Conservation (phyloP, 768 basidiomycete species). For the Boletus subcaerulescens region DNA sequence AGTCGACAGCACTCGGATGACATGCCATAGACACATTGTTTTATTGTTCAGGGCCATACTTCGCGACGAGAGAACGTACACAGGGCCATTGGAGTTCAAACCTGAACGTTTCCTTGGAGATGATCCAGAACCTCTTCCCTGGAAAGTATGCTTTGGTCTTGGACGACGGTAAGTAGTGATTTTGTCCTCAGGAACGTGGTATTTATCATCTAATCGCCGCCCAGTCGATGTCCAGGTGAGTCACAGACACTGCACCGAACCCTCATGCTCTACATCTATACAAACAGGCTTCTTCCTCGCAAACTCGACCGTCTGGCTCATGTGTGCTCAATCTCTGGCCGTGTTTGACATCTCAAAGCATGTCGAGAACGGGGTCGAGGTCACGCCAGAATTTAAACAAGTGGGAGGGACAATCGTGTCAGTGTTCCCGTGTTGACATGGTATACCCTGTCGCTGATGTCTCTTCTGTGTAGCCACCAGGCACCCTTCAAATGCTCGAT, state of each 20-base stretch:
- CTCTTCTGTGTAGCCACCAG: background rate
- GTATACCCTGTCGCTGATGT: background rate
- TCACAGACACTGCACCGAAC: background rate
- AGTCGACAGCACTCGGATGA: background rate
- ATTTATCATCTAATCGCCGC: background rate
- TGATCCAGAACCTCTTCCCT: constrained; percentile 12
- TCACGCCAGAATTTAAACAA: constrained; percentile 43
- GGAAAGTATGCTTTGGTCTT: constrained; percentile 15
- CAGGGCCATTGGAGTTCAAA: constrained; percentile 15
- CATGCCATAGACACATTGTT: too few relatives aligned
- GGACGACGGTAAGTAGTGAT: constrained; percentile 12
- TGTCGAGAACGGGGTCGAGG: constrained; percentile 38
- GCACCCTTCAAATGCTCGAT: constrained; percentile 17
- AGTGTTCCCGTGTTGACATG: background rate
- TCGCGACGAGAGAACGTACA: constrained; percentile 17
- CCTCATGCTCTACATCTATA: background rate
- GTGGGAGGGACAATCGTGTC: constrained; percentile 11
- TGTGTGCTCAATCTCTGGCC: constrained; percentile 36
- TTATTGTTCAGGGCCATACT: constrained; percentile 13
- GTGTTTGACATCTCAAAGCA: constrained; percentile 42
- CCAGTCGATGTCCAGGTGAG: constrained; percentile 16
- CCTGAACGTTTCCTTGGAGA: constrained; percentile 24
- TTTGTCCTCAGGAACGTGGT: background rate
- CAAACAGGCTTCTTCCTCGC: constrained; percentile 26
- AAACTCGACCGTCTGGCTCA: constrained; percentile 24